Evolutionary conservation across 2,329 filamentous ascomycete species (phyloP).

Genomic region (Trichoderma asperellum): DNA sequence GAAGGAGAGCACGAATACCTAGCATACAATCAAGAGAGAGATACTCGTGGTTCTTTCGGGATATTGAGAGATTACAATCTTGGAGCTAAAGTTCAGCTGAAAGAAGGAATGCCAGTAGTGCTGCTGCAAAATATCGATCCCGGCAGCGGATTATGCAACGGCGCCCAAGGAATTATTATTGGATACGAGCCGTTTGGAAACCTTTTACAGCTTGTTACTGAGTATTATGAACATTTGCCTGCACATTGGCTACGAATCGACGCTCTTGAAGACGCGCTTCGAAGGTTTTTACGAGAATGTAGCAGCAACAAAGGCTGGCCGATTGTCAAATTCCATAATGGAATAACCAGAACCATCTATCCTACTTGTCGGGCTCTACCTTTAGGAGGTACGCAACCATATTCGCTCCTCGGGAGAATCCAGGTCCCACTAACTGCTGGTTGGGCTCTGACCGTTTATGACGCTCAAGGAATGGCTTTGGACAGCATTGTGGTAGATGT

Average conservation of each 20-base stretch:
- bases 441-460: constrained; percentile 68
- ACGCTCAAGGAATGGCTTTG: constrained; percentile 65
- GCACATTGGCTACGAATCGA: neutral
- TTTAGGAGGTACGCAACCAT: constrained; percentile 52
- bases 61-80: constrained; percentile 29
- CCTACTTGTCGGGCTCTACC: constrained; percentile 54
- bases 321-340: constrained; percentile 56
- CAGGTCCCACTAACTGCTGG: constrained; percentile 64
- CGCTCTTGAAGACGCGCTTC: constrained; percentile 17
- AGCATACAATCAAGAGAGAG: neutral
- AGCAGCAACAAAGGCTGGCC: constrained; percentile 31
- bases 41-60: constrained; percentile 25
- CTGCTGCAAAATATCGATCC: constrained; percentile 35
- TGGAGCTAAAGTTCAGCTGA: constrained; percentile 28
- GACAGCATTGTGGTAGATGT: constrained; percentile 62
- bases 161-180: constrained; percentile 36
- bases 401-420: constrained; percentile 56
- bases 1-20: neutral
- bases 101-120: constrained; percentile 33
- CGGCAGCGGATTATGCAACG: constrained; percentile 31
- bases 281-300: constrained; percentile 22
- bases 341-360: constrained; percentile 49
- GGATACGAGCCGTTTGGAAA: constrained; percentile 30
- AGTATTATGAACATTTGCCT: neutral
- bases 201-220: too few species aligned